phyloP scores from a whole-genome alignment of 331 rosid species.

The Quercus tomentella region DNA sequence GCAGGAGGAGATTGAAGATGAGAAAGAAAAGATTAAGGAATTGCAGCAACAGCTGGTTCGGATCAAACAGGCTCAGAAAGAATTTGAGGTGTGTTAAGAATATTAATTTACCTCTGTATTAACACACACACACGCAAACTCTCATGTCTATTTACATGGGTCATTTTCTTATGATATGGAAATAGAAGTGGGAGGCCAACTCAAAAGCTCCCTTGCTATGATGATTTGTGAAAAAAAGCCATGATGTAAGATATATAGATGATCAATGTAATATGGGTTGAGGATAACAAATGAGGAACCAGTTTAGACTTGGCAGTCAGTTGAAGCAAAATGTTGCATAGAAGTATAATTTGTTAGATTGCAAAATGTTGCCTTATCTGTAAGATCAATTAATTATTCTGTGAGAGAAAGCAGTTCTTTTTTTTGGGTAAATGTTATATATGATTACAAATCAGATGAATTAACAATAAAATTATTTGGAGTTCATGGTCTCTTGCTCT shows the following conservation, averaged over 20 bases:
- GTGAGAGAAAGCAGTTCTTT: no score
- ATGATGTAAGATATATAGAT: neutral
- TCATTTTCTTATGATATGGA: neutral
- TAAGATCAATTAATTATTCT: neutral
- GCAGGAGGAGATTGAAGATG: slow-evolving; percentile 69
- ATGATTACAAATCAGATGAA: neutral
- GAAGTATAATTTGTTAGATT: neutral
- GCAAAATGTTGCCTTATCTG: neutral
- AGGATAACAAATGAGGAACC: neutral
- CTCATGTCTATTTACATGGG: neutral
- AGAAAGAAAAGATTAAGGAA: slow-evolving; percentile 60
- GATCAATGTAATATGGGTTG: neutral
- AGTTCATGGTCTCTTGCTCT: neutral
- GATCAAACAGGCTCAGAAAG: slow-evolving; percentile 59
- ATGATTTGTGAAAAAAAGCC: no score
- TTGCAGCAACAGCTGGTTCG: slow-evolving; percentile 44
- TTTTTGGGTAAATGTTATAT: neutral
- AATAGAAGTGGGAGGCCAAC: no score
- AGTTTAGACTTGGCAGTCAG: neutral
- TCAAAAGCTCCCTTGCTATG: no score
- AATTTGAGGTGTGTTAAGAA: slow-evolving; percentile 59
- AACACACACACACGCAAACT: neutral
- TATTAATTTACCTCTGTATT: neutral
- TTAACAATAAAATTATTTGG: neutral
- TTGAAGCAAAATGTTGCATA: neutral